Conservation (phyloP, 306 rosid genomes). For the Cicer judaicum region DNA sequence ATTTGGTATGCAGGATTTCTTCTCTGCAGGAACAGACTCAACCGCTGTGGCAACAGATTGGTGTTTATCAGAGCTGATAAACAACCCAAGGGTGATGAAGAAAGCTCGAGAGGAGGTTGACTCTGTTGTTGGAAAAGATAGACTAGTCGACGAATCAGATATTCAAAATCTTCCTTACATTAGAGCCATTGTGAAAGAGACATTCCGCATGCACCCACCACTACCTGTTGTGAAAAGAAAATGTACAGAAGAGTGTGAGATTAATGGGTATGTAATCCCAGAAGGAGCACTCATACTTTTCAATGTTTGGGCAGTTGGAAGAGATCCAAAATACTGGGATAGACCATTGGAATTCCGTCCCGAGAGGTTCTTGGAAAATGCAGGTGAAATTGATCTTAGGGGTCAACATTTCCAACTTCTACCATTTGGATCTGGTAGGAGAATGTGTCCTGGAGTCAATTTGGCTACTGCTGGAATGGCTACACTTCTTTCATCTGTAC, state of each 20-base stretch:
- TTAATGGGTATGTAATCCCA: constrained; percentile 50
- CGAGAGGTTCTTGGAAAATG: constrained; percentile 40
- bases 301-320: constrained; percentile 57
- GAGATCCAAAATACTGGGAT: constrained; percentile 59
- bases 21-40: constrained; percentile 50
- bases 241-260: constrained; percentile 44
- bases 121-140: constrained; percentile 48
- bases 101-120: constrained; percentile 56
- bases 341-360: constrained; percentile 53
- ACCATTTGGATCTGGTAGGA: constrained; percentile 66
- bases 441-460: constrained; percentile 58
- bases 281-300: constrained; percentile 42
- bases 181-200: constrained; percentile 61
- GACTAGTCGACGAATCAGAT: constrained; percentile 55
- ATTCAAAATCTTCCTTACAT: constrained; percentile 56
- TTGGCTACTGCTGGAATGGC: constrained; percentile 53
- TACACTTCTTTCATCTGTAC: constrained; percentile 46
- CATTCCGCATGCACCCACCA: constrained; percentile 62
- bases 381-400: constrained; percentile 34
- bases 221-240: constrained; percentile 50
- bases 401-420: constrained; percentile 49
- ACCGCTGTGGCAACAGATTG: constrained; percentile 50
- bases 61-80: constrained; percentile 57
- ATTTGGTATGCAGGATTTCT: constrained; percentile 45
- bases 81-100: constrained; percentile 49